Evolutionary conservation across 2,329 filamentous ascomycete species (phyloP).

Genomic region (Knoxdaviesia proteae): DNA sequence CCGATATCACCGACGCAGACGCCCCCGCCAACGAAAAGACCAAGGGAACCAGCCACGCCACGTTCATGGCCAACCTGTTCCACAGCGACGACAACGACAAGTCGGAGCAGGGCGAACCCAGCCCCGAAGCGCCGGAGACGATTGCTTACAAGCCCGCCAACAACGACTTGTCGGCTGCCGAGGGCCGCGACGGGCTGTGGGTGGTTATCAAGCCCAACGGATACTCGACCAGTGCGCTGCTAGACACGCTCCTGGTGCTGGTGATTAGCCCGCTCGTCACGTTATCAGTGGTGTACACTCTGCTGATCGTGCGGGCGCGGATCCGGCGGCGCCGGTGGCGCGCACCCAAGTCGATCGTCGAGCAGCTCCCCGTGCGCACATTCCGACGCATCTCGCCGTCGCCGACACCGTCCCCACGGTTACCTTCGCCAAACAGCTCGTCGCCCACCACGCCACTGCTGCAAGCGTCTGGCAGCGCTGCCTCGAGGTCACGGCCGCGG

Average conservation of each 20-base stretch:
- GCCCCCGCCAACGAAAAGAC: slow-evolving; percentile 8
- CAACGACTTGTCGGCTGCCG: slow-evolving; percentile 12
- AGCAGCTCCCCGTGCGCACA: slow-evolving; percentile 81
- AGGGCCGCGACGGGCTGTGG: slow-evolving; percentile 63
- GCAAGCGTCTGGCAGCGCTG: slow-evolving; percentile 22
- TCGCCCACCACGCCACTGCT: slow-evolving; percentile 68
- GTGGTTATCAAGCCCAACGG: slow-evolving; percentile 87
- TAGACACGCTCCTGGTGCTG: slow-evolving; percentile 90
- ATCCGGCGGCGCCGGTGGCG: slow-evolving; percentile 82
- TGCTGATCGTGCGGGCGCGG: slow-evolving; percentile 69
- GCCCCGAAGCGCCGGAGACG: slow-evolving; percentile 5
- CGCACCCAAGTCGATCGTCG: slow-evolving; percentile 91
- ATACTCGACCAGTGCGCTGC: slow-evolving; percentile 66
- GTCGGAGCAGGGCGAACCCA: not conserved
- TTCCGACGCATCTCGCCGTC: slow-evolving; percentile 66
- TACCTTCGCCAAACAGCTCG: slow-evolving; percentile 41
- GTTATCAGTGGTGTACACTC: slow-evolving; percentile 74
- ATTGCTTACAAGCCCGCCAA: slow-evolving; percentile 7
- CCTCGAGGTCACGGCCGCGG: slow-evolving; percentile 34
- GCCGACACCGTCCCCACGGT: slow-evolving; percentile 31
- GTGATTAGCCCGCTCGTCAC: slow-evolving; percentile 87
- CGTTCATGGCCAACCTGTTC: slow-evolving; percentile 27
- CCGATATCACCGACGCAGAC: slow-evolving; percentile 1
- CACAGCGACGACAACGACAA: slow-evolving; percentile 17
- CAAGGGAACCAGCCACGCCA: too few relatives aligned